A percentile compares a stretch with the other conserved stretches of the same genome.
phyloP scores from a whole-genome alignment of 495 filamentous ascomycete species.

The Cercophora scortea region DNA sequence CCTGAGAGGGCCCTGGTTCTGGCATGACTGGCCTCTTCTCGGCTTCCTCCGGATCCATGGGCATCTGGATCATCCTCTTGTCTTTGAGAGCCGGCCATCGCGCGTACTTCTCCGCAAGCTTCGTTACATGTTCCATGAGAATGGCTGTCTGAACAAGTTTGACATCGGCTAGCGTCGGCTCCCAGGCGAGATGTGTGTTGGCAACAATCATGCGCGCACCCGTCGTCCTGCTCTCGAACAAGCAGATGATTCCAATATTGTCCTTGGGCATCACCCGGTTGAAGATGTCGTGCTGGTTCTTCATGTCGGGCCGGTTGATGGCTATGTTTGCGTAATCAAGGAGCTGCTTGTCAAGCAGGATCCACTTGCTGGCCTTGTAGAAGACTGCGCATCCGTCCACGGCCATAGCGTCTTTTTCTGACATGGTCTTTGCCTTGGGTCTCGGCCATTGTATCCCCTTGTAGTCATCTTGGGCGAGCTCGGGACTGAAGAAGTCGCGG shows the following conservation, averaged over 20 bases:
- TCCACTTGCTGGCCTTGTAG: slow-evolving; percentile 87
- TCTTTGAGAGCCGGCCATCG: slow-evolving; percentile 68
- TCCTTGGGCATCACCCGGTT: slow-evolving; percentile 97
- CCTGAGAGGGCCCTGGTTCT: slow-evolving; percentile 48
- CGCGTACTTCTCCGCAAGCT: slow-evolving; percentile 73
- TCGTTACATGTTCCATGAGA: slow-evolving; percentile 80
- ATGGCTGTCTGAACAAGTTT: slow-evolving; percentile 93
- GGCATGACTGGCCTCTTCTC: slow-evolving; percentile 25
- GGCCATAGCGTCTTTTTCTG: slow-evolving; percentile 70
- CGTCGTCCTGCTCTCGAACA: slow-evolving; percentile 83
- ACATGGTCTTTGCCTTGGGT: slow-evolving; percentile 81
- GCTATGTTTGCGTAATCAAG: slow-evolving; percentile 88
- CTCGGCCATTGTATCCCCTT: slow-evolving; percentile 89
- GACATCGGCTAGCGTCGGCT: slow-evolving; percentile 81
- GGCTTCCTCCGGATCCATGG: slow-evolving; percentile 43
- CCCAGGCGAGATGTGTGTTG: slow-evolving; percentile 93
- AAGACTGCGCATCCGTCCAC: slow-evolving; percentile 97
- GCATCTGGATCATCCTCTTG: slow-evolving; percentile 64
- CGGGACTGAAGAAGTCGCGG: slow-evolving; percentile 77
- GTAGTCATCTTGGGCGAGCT: slow-evolving; percentile 78
- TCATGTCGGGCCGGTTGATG: slow-evolving; percentile 90
- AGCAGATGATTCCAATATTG: slow-evolving; percentile 82
- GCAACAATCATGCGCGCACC: slow-evolving; percentile 84
- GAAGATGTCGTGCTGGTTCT: slow-evolving; percentile 90
- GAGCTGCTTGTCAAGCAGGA: slow-evolving; percentile 84